These are phyloP conservation scores for Boletellus deceptivus DNA, from an alignment of 1,284 basidiomycete species.

Conservation along the genomic window DNA sequence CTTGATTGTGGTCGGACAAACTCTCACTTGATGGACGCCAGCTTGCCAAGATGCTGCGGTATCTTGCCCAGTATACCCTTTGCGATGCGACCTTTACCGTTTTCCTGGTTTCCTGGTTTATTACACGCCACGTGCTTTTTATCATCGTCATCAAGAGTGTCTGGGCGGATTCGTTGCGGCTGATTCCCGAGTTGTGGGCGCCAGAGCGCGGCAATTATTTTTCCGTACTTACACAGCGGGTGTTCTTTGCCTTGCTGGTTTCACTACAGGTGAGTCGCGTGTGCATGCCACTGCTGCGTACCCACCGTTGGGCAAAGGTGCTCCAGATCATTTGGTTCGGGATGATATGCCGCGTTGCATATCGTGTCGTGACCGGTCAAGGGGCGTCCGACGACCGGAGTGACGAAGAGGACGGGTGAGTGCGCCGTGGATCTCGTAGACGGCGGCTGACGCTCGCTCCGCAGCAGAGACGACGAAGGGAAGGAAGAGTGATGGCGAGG, in stretches of 20 bases:
- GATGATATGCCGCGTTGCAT: conserved; percentile 82
- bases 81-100: conserved; percentile 79
- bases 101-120: conserved; percentile 88
- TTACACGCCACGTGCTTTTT: conserved; percentile 84
- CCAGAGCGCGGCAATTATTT: conserved; percentile 59
- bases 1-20: neutral
- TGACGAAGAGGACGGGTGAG: conserved; percentile 72
- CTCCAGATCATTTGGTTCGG: conserved; percentile 84
- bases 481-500: conserved; percentile 31
- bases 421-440: conserved; percentile 3
- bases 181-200: conserved; percentile 57
- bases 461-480: conserved; percentile 9
- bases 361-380: conserved; percentile 71
- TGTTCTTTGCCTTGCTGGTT: conserved; percentile 59
- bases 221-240: conserved; percentile 42
- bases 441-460: conserved; percentile 9
- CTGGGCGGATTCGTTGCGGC: conserved; percentile 46
- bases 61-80: conserved; percentile 64
- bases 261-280: conserved; percentile 55
- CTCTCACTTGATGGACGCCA: conserved; percentile 31
- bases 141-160: conserved; percentile 64
- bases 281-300: conserved; percentile 8
- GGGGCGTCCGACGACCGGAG: conserved; percentile 85
- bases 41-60: conserved; percentile 93
- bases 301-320: conserved; percentile 40